These are phyloP conservation scores for Trichosporon coremiiforme DNA, from an alignment of 1,284 basidiomycete species.

Conservation along the genomic window DNA sequence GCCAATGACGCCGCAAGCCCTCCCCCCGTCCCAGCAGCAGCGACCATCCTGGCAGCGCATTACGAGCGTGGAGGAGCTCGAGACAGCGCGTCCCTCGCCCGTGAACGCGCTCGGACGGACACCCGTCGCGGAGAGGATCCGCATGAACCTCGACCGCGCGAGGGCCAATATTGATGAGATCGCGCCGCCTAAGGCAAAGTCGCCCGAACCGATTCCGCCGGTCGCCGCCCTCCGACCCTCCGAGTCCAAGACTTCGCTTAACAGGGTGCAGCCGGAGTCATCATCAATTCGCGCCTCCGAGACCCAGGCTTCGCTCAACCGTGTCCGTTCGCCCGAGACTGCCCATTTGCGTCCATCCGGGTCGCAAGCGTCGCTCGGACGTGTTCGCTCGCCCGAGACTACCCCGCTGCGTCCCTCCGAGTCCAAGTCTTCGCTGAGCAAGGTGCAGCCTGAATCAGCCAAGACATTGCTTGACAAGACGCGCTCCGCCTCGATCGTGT, in stretches of 20 bases:
- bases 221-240: background rate
- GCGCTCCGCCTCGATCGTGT: background rate
- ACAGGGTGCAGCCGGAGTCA: background rate
- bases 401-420: background rate
- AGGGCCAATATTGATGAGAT: background rate
- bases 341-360: background rate
- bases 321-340: background rate
- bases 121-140: background rate
- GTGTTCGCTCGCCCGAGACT: background rate
- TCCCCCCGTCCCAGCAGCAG: too few species aligned
- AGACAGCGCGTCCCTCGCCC: too few species aligned
- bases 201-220: too few species aligned
- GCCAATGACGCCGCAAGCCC: background rate
- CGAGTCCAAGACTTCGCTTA: background rate
- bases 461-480: background rate
- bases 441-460: background rate
- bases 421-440: background rate
- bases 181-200: too few species aligned
- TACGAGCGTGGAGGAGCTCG: background rate
- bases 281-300: background rate
- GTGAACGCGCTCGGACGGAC: background rate
- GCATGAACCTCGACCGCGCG: background rate
- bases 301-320: background rate
- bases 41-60: too few species aligned
- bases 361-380: background rate